phyloP scores from a whole-genome alignment of 2,329 filamentous ascomycete genomes.

The Ophiostoma angusticollis region DNA sequence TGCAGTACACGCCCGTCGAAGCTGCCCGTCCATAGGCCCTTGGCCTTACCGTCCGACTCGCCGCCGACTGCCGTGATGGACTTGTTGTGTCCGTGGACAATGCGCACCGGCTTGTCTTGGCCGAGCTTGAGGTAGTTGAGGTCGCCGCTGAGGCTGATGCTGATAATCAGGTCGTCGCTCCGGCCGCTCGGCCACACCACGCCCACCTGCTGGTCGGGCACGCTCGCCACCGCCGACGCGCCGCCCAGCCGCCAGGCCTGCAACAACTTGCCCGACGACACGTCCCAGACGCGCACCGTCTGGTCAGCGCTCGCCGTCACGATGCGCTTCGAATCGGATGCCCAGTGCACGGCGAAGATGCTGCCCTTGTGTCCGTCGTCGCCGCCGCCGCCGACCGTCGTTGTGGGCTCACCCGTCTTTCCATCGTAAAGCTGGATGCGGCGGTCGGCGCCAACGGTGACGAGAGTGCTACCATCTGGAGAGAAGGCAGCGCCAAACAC shows the following conservation, averaged over 20 bases:
- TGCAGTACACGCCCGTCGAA: slow-evolving; percentile 78
- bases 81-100: slow-evolving; percentile 83
- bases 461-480: slow-evolving; percentile 68
- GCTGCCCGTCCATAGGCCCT: slow-evolving; percentile 76
- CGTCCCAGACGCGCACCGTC: slow-evolving; percentile 90
- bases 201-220: slow-evolving; percentile 83
- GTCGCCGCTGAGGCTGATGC: slow-evolving; percentile 75
- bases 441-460: slow-evolving; percentile 85
- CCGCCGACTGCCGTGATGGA: slow-evolving; percentile 66
- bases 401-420: slow-evolving; percentile 77
- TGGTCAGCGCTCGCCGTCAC: slow-evolving; percentile 90
- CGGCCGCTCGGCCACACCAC: slow-evolving; percentile 79
- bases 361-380: slow-evolving; percentile 69
- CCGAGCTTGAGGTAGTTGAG: slow-evolving; percentile 77
- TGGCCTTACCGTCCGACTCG: slow-evolving; percentile 39
- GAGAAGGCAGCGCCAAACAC: slow-evolving; percentile 81
- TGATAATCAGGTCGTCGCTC: slow-evolving; percentile 78
- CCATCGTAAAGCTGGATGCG: slow-evolving; percentile 92
- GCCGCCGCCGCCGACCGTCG: slow-evolving; percentile 45
- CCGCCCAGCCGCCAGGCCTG: slow-evolving; percentile 79
- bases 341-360: slow-evolving; percentile 87
- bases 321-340: slow-evolving; percentile 70
- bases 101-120: slow-evolving; percentile 51
- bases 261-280: slow-evolving; percentile 59
- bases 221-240: slow-evolving; percentile 50